Evolutionary conservation across 495 filamentous ascomycete genomes (phyloP), one percentile per base, ranked within the genome.

Genomic region (Cercophora newfieldiana): DNA sequence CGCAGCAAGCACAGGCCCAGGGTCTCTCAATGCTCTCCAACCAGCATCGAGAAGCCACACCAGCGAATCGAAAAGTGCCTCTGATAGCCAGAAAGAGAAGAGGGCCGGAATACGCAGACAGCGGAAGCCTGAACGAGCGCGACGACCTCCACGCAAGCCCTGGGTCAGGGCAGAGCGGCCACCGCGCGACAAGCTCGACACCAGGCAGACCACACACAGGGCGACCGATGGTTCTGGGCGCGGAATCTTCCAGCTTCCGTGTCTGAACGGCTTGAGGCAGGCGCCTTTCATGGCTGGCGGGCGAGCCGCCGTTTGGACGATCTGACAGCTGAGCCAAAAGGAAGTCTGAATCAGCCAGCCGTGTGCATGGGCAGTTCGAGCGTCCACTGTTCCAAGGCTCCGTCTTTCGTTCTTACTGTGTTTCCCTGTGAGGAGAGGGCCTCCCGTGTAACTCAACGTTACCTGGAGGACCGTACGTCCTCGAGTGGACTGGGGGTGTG

Each of bases 1-100:
- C 58, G 58, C 31, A 48, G 58, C 26, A 59, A 62, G 47, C 59
- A 37, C 60, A 53, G 65, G 65, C 33, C 65, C 51, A 67, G 65
- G 65, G 65, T 63, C 60, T 63, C 18, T 18, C 26, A 22, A 18
- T 44, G 44, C 30, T 47, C 33, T 59, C 65, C 60, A 63, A 67
- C 65, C 65, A 61, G 29, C 22, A 28, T 61, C 22, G 65, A 57
- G 16, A 24, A 50, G 3, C 22, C 29, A 6, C 18, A 26, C 59
- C 63, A 19, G 44, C 22, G 44, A 53, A 59, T 59, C 5, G 53
- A 33, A 53, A 29, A 25, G n/a, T 2, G 7, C 18, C 37, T 31
- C 2, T 21, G 21, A 21, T 16, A 26, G 54, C 26, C 55, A 44
- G 50, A 53, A 6, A 7, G n/a, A 53, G n/a, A 1, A 53, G 24